Conservation (phyloP, 495 filamentous ascomycete genomes). For the Immersiella caudata region DNA sequence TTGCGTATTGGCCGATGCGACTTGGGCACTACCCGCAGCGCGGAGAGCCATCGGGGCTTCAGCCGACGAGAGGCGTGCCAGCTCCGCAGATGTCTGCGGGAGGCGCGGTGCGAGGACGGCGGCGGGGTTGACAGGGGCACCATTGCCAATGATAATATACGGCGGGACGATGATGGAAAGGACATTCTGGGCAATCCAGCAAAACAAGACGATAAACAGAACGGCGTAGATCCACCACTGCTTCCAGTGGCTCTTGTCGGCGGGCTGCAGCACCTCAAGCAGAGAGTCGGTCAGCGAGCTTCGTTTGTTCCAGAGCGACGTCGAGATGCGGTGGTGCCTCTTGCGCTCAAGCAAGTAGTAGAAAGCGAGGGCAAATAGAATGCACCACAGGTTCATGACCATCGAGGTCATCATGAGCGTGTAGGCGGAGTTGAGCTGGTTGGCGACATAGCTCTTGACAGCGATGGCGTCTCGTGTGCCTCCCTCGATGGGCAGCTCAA, state of each 20-base stretch:
- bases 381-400: slow-evolving; percentile 30
- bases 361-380: slow-evolving; percentile 28
- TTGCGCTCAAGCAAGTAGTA: slow-evolving; percentile 27
- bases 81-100: background rate
- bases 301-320: slow-evolving; percentile 36
- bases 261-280: slow-evolving; percentile 25
- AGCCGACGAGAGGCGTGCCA: slow-evolving; percentile 24
- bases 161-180: slow-evolving; percentile 33
- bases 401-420: slow-evolving; percentile 28
- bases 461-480: slow-evolving; percentile 30
- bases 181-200: slow-evolving; percentile 28
- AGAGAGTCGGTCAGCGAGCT: slow-evolving; percentile 29
- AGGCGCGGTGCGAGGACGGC: slow-evolving; percentile 29
- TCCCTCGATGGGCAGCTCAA: slow-evolving; percentile 27
- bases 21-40: slow-evolving; percentile 30
- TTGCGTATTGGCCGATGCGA: slow-evolving; percentile 23
- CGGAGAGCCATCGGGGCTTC: slow-evolving; percentile 36
- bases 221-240: slow-evolving; percentile 15
- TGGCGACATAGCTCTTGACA: slow-evolving; percentile 28
- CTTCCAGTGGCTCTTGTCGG: slow-evolving; percentile 17
- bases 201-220: slow-evolving; percentile 23
- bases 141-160: slow-evolving; percentile 30
- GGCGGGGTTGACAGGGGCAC: slow-evolving; percentile 32
- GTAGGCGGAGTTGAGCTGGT: slow-evolving; percentile 35
- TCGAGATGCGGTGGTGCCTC: slow-evolving; percentile 21